phyloP scores from a whole-genome alignment of 1,139 yeast genomes.

The Zygotorulaspora mrakii region DNA sequence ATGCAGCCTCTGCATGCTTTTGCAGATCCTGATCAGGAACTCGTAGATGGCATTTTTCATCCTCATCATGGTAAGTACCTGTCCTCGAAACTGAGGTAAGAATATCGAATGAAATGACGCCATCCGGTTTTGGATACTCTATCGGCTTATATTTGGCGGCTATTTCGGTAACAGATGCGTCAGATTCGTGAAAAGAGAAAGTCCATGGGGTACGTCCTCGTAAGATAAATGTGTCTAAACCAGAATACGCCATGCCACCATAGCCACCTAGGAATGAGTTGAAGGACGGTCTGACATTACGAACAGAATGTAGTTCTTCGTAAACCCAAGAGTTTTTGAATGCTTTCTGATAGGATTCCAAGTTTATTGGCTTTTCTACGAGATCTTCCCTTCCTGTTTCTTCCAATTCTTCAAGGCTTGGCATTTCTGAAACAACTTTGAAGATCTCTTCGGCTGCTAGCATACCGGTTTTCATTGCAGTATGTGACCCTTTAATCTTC shows the following conservation, averaged over 20 bases:
- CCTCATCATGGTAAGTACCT: conserved; percentile 93
- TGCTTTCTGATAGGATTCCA: conserved; percentile 57
- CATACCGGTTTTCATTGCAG: conserved; percentile 94
- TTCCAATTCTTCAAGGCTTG: conserved; percentile 41
- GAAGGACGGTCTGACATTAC: conserved; percentile 91
- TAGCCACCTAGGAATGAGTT: conserved; percentile 60
- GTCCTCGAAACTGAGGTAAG: conserved; percentile 91
- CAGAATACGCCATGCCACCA: conserved; percentile 83
- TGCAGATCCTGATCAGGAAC: conserved; percentile 69
- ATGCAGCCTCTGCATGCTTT: conserved; percentile 63
- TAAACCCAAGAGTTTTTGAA: conserved; percentile 79
- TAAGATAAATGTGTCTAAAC: conserved; percentile 73
- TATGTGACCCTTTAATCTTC: conserved; percentile 95
- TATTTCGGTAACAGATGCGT: conserved; percentile 62
- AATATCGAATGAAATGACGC: conserved; percentile 80
- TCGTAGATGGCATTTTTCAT: conserved; percentile 83
- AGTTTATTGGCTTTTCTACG: conserved; percentile 46
- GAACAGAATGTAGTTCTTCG: conserved; percentile 73
- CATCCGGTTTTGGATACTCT: conserved; percentile 92
- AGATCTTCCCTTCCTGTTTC: conserved; percentile 40
- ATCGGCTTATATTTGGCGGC: conserved; percentile 68
- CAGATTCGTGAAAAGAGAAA: conserved; percentile 64
- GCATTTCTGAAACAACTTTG: conserved; percentile 48
- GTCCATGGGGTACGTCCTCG: conserved; percentile 88
- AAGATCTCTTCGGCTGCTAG: conserved; percentile 86